Evolutionary conservation across 2,329 filamentous ascomycete genomes (phyloP).

Genomic region (Paraphaeosphaeria sporulosa): DNA sequence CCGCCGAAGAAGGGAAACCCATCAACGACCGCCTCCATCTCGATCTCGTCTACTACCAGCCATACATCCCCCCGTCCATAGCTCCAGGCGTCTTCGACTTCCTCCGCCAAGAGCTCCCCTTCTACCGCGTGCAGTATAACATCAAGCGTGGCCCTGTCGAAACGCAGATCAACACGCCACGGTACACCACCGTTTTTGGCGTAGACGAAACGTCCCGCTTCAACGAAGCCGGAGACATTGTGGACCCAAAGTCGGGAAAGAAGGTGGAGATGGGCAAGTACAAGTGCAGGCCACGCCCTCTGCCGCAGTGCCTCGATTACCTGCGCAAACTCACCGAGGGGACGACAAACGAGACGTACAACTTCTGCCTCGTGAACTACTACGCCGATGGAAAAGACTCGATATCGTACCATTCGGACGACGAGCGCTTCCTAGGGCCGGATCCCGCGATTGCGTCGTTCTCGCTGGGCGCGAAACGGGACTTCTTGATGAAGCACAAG

Average conservation of each 20-base stretch:
- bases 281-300: slow-evolving; percentile 70
- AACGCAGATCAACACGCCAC: slow-evolving; percentile 68
- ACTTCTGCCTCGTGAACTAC: slow-evolving; percentile 84
- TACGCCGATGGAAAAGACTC: slow-evolving; percentile 80
- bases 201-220: slow-evolving; percentile 72
- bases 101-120: slow-evolving; percentile 73
- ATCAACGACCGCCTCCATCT: slow-evolving; percentile 75
- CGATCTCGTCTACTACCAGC: slow-evolving; percentile 78
- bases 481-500: slow-evolving; percentile 84
- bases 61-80: slow-evolving; percentile 68
- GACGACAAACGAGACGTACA: slow-evolving; percentile 72
- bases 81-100: slow-evolving; percentile 72
- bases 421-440: slow-evolving; percentile 76
- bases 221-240: slow-evolving; percentile 37
- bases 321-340: slow-evolving; percentile 70
- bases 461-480: slow-evolving; percentile 73
- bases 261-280: slow-evolving; percentile 58
- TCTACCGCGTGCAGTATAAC: slow-evolving; percentile 77
- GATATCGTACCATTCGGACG: slow-evolving; percentile 81
- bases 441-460: slow-evolving; percentile 78
- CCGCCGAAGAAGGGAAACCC: slow-evolving; percentile 60
- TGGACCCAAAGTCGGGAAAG: slow-evolving; percentile 54
- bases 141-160: slow-evolving; percentile 71
- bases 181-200: slow-evolving; percentile 69
- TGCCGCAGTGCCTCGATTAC: slow-evolving; percentile 72